Base-by-base conservation (phyloP, 2,329 filamentous ascomycete genomes). In the Aspergillus caelatus region DNA sequence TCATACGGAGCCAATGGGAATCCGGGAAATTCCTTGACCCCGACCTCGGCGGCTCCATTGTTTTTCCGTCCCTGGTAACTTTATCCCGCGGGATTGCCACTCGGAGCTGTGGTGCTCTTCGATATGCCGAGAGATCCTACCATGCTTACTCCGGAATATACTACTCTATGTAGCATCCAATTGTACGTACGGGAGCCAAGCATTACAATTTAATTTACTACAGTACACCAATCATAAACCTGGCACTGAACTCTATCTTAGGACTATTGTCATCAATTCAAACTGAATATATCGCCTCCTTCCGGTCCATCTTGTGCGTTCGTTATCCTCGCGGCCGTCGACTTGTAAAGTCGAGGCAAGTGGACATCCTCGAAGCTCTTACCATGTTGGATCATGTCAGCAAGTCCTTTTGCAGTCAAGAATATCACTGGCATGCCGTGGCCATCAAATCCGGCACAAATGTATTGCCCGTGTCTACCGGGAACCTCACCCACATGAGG, bases 361-460 rank as follows among this genome's bases (percentile, higher is more conserved):
- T 66, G 61, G 7, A 72, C 73, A 11, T 71, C 68, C 6, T 74
- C 73, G 11, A 78, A 75, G 4, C 63, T 58, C 28, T 68, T 68
- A 30, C 67, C 67, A 3, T 71, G 70, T 11, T 70, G 61, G 63
- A 89, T 82, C 83, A 89, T 88, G n/a, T 80, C 77, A 6, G 82
- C 85, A 59, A 90, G 69, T 2, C 84, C 88, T 68, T 84, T 84
- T 0, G 87, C 86, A 28, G 83, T 84, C 71, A 88, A 83, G 77
- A 86, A 85, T 61, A 86, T 87, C 21, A 88, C 75, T 1, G 88
- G 88, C 88, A 90, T 91, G 0, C 88, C 88, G 72, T 91, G 87
- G 0, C 89, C 89, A 71, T 89, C 88, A 67, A 90, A 90, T 3
- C 86, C 83, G 4, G 84, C 86, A 36, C 81, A 81, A 3, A 88